phyloP scores from a whole-genome alignment of 2,329 filamentous ascomycete genomes.

The Ophiostoma triangulosporum region DNA sequence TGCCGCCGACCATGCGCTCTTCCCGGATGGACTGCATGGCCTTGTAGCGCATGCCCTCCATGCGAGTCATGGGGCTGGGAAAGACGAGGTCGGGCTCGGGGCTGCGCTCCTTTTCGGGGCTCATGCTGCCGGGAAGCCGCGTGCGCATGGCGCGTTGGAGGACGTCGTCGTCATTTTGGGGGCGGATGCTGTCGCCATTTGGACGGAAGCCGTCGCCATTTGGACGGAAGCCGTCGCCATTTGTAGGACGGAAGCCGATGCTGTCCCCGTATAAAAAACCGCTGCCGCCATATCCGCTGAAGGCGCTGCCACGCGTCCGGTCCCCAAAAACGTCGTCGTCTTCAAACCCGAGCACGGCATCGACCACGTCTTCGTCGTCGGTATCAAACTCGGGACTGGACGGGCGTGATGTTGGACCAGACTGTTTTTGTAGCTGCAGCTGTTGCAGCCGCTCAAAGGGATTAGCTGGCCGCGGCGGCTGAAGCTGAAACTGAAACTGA shows the following conservation, averaged over 20 bases:
- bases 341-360: slow-evolving; percentile 13
- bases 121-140: slow-evolving; percentile 40
- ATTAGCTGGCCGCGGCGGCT: neutral
- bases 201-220: slow-evolving; percentile 8
- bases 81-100: slow-evolving; percentile 31
- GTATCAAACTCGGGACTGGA: slow-evolving; percentile 24
- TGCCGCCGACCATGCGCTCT: slow-evolving; percentile 8
- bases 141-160: slow-evolving; percentile 40
- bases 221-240: too few species aligned
- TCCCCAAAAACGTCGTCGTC: slow-evolving; percentile 8
- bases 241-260: too few species aligned
- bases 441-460: neutral
- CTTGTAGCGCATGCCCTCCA: slow-evolving; percentile 1
- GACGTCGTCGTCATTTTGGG: slow-evolving; percentile 21
- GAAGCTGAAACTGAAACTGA: neutral
- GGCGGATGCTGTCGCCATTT: neutral
- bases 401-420: slow-evolving; percentile 17
- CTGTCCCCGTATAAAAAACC: too few species aligned
- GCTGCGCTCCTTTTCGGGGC: slow-evolving; percentile 39
- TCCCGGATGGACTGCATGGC: slow-evolving; percentile 12
- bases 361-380: slow-evolving; percentile 20
- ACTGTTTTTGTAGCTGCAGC: neutral
- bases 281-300: neutral
- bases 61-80: slow-evolving; percentile 10
- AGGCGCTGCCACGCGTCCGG: neutral